Base-by-base conservation (phyloP, 2,329 filamentous ascomycete genomes). In the Westerdykella sp. region DNA sequence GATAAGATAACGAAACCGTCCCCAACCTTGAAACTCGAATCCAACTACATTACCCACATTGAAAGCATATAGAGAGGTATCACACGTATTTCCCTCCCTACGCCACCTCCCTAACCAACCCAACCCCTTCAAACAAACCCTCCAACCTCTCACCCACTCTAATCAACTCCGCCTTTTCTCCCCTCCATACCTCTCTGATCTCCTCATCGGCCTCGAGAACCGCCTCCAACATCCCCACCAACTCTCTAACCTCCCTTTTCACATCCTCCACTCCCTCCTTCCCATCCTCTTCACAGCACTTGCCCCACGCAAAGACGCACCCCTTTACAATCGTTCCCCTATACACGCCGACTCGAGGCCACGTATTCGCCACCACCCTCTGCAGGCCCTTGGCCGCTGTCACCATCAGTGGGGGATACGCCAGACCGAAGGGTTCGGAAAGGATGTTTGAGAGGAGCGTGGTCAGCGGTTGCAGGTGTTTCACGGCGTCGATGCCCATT, bases 401-500 rank as follows among this genome's bases (percentile, higher is more conserved):
- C 1, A 73, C 41, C 1, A 88, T 66, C 1, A 83, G 68, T 0
- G 72, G 67, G 1, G 76, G 70, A 48, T 78, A 71, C 1, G 75
- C 71, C 9, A 76, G 68, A 1, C 76, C 75, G 57, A 93, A 87
- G 0, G 86, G 81, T 56, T 89, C 81, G 2, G 78, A 74, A 41
- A 95, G 69, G 9, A 84, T 77, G 32, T 72, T 69, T 2, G 79
- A 79, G 9, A 87, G 65, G 49, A 90, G 72, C 0, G 85, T 80
- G 1, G 95, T 61, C 6, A 91, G 65, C 37, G 81, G 78, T 73
- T 82, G 80, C 1, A 89, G 68, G 61, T 90, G 82, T 56, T 84
- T 85, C 22, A 81, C 76, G 2, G 78, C 70, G 47, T 79, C 71
- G 41, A 88, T 72, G 34, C 79, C 79, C 58, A 89, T 69, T 12